Percentiles rank a stretch among this genome's conserved stretches.
phyloP scores from a whole-genome alignment of 1,284 basidiomycete genomes.

The Inonotus obliquus region DNA sequence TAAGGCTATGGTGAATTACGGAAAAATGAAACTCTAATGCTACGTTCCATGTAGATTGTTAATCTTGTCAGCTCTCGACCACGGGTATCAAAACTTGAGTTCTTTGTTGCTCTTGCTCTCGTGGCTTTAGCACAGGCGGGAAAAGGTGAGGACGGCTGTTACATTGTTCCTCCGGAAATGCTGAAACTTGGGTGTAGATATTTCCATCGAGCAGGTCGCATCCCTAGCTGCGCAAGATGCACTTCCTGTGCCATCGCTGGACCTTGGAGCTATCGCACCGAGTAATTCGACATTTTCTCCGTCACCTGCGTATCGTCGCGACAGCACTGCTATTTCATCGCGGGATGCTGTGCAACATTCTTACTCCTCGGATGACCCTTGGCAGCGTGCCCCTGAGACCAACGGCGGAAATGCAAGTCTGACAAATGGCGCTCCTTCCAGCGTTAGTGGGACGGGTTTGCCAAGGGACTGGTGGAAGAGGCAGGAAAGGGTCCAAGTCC shows the following conservation, averaged over 20 bases:
- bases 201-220: conserved; percentile 79
- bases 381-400: conserved; percentile 38
- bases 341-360: conserved; percentile 28
- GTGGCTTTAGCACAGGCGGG: conserved; percentile 81
- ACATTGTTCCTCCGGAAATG: conserved; percentile 2
- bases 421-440: conserved; percentile 49
- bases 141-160: conserved; percentile 47
- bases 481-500: conserved; percentile 67
- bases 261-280: conserved; percentile 53
- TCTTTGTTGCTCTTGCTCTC: conserved; percentile 83
- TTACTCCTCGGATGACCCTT: conserved; percentile 68
- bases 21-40: background rate
- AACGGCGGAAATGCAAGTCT: conserved; percentile 23
- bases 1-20: conserved; percentile 28
- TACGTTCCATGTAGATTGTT: conserved; percentile 54
- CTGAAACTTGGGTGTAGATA: conserved; percentile 39
- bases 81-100: conserved; percentile 78
- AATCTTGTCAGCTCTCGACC: conserved; percentile 74
- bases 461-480: conserved; percentile 82
- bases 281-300: conserved; percentile 45
- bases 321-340: conserved; percentile 36
- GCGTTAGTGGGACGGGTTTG: conserved; percentile 63
- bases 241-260: conserved; percentile 62
- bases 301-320: conserved; percentile 36
- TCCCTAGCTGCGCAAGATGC: conserved; percentile 65